Base-by-base conservation (phyloP, 2,329 filamentous ascomycete genomes). In the Diaporthe sp. region DNA sequence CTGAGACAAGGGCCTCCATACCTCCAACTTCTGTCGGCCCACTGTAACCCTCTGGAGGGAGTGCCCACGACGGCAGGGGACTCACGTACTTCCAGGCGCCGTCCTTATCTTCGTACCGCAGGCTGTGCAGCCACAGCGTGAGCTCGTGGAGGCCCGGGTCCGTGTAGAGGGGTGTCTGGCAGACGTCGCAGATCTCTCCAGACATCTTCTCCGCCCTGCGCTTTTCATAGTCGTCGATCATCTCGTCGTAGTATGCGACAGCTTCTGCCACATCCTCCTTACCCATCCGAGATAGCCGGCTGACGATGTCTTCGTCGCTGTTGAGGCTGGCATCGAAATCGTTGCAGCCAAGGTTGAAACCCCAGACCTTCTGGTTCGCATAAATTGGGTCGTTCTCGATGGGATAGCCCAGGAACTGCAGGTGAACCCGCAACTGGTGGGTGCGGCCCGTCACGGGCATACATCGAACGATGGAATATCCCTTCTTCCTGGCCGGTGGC, bases 361-460 rank as follows among this genome's bases (percentile, higher is more conserved):
- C 97, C 88, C 98, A 99, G 15, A 99, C 97, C 74, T 92, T 92
- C 81, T 95, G 92, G 82, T 99, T 99, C 80, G 95, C 95, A 83
- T 99, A 99, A 79, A 99, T 98, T 10, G 97, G 97, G 82, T 99
- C 97, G 83, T 99, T 99, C 78, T 95, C 93, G 79, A 99, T 98
- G 2, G 97, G 97, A 82, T 98, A 94, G 1, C 97, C 97, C 4
- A 99, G 88, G 83, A 95, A 98, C 82, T 99, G 97, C 22, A 99
- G 89, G 81, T 99, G 97, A 25, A 99, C 97, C 46, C 97, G 92
- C 67, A 99, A 90, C 83, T 99, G 97, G 81, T 99, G 97, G 17
- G 97, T 99, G 69, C 97, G 91, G 0, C 97, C 97, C 0, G 97
- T 99, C 39, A 98, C 91, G 0, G 97, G 97, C 74, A 98, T 90